Percentiles rank a stretch among this genome's conserved stretches.
Conservation (phyloP, 371 early-diverging fungal species). For the Rhizopus arrhizus region DNA sequence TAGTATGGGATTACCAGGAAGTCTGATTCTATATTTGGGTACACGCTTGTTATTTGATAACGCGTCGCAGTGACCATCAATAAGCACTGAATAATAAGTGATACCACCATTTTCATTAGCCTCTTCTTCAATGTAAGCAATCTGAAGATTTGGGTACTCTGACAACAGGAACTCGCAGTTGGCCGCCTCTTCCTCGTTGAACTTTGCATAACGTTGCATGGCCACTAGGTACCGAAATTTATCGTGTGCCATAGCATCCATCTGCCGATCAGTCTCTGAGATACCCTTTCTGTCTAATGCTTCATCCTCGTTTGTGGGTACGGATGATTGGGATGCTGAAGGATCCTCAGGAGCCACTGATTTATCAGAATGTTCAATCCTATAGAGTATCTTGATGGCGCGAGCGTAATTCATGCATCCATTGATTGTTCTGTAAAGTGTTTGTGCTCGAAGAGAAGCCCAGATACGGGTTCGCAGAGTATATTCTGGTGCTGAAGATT, state of each 20-base stretch:
- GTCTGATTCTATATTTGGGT: constrained; percentile 75
- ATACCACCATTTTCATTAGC: constrained; percentile 49
- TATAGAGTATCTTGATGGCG: constrained; percentile 80
- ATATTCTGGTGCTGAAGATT: constrained; percentile 82
- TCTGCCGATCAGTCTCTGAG: constrained; percentile 51
- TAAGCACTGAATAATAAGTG: constrained; percentile 72
- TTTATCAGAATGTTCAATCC: constrained; percentile 78
- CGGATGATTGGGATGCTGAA: neutral
- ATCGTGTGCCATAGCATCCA: constrained; percentile 69
- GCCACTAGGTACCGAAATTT: constrained; percentile 87
- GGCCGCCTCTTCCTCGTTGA: constrained; percentile 77
- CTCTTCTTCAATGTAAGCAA: constrained; percentile 81
- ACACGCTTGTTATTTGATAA: constrained; percentile 66
- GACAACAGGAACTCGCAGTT: constrained; percentile 78
- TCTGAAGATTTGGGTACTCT: constrained; percentile 79
- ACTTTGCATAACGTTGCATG: constrained; percentile 86
- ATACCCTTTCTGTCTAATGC: constrained; percentile 20
- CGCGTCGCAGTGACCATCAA: constrained; percentile 77
- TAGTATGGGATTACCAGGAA: constrained; percentile 89
- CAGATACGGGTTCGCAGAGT: constrained; percentile 86
- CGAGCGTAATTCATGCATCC: constrained; percentile 92
- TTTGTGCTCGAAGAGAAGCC: constrained; percentile 89
- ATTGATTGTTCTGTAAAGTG: constrained; percentile 85
- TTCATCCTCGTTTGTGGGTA: constrained; percentile 37
- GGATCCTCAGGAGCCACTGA: constrained; percentile 37